These are phyloP conservation scores for Musa schizocarpa DNA, from an alignment of 176 grass and related monocot species.

Conservation along the genomic window DNA sequence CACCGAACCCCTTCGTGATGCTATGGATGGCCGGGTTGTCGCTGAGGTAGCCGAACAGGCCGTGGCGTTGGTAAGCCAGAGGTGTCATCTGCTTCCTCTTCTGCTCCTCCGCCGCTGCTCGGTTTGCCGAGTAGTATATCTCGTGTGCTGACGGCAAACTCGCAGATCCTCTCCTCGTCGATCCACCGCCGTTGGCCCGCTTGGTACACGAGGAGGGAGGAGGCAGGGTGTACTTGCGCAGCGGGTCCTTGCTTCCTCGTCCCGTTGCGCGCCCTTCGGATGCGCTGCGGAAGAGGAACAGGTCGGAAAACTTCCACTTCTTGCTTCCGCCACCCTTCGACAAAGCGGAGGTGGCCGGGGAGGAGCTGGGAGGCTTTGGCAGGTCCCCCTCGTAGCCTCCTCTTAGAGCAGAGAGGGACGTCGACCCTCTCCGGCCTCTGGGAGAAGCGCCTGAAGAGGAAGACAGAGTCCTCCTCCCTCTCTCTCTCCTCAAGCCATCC, in stretches of 20 bases:
- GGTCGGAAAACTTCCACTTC: constrained; percentile 77
- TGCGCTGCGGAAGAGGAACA: constrained; percentile 89
- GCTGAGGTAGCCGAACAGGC: constrained; percentile 71
- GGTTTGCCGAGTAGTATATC: constrained; percentile 45
- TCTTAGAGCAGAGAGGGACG: constrained; percentile 66
- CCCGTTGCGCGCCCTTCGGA: constrained; percentile 70
- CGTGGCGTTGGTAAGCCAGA: constrained; percentile 75
- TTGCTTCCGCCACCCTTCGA: constrained; percentile 41
- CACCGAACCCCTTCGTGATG: constrained; percentile 54
- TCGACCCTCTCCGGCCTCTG: constrained; percentile 25
- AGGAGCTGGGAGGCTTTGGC: background rate
- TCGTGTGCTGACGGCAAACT: constrained; percentile 31
- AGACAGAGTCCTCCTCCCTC: constrained; percentile 16
- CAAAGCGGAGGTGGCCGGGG: background rate
- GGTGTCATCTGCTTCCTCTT: constrained; percentile 41
- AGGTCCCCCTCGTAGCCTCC: constrained; percentile 24
- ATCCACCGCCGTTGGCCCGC: constrained; percentile 16
- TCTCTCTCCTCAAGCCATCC: constrained; percentile 16
- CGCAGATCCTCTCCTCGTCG: constrained; percentile 25
- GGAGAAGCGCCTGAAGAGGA: background rate
- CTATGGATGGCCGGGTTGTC: constrained; percentile 78
- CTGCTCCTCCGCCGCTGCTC: constrained; percentile 42
- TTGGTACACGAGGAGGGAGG: background rate
- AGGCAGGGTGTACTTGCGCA: constrained; percentile 60
- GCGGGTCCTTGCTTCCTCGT: constrained; percentile 60